These are phyloP conservation scores for Aspergillus ibericus DNA, from an alignment of 2,329 filamentous ascomycete genomes.

Conservation along the genomic window DNA sequence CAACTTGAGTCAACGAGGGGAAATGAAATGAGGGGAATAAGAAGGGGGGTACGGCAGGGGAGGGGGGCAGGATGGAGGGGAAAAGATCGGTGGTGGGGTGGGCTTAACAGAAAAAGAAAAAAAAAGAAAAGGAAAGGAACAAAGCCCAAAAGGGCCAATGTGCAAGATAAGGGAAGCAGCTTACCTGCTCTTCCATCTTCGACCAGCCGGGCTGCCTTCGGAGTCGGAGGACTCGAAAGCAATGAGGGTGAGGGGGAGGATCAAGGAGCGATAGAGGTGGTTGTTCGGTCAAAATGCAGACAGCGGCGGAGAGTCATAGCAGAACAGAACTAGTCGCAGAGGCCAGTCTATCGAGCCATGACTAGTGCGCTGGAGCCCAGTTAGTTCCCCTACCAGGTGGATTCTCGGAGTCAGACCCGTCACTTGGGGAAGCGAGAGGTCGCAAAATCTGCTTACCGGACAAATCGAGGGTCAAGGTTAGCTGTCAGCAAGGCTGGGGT, in stretches of 20 bases:
- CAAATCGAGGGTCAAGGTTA: not conserved
- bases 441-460: not conserved
- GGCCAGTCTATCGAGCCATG: conserved; percentile 4
- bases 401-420: not conserved
- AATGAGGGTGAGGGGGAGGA: conserved; percentile 4
- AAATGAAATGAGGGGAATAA: conserved; percentile 21
- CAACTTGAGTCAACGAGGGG: not conserved
- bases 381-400: not conserved
- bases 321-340: conserved; percentile 2
- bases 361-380: not conserved
- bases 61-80: conserved; percentile 17
- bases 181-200: conserved; percentile 49
- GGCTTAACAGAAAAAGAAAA: conserved; percentile 7
- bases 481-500: not conserved
- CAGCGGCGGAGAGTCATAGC: conserved; percentile 6
- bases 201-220: conserved; percentile 39
- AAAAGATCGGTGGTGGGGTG: not conserved
- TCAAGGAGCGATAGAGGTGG: conserved; percentile 4
- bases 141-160: conserved; percentile 1
- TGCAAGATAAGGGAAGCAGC: conserved; percentile 13
- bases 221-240: conserved; percentile 7
- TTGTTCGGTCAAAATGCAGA: conserved; percentile 6
- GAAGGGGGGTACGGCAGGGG: conserved; percentile 14
- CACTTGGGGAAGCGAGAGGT: not conserved
- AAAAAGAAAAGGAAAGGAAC: not conserved